A percentile compares a stretch with the other conserved stretches of the same genome.
phyloP scores from a whole-genome alignment of 306 rosid species.

The Hippophae tibetana region DNA sequence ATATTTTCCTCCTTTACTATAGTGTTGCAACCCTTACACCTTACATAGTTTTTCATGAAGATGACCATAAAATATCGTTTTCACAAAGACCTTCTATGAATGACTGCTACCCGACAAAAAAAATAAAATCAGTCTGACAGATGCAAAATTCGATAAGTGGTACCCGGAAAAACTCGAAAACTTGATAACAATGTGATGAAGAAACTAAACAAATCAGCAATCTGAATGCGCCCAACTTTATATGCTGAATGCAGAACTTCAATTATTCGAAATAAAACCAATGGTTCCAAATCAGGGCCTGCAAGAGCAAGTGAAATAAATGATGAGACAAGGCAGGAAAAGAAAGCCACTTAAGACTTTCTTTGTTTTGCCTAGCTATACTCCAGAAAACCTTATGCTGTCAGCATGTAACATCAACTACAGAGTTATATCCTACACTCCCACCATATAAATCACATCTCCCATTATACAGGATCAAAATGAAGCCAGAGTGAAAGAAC shows the following conservation, averaged over 20 bases:
- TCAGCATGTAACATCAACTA: neutral
- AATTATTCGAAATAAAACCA: slow-evolving; percentile 33
- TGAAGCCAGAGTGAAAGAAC: too few species aligned
- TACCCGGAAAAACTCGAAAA: slow-evolving; percentile 60
- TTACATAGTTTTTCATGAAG: too few species aligned
- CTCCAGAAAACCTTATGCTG: neutral
- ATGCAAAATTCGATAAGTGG: slow-evolving; percentile 11
- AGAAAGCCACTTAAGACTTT: neutral
- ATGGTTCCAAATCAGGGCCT: slow-evolving; percentile 68
- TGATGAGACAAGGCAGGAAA: neutral
- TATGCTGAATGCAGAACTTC: slow-evolving; percentile 67
- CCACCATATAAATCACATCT: too few species aligned
- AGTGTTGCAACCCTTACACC: too few species aligned
- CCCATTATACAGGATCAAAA: too few species aligned
- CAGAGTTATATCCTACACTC: too few species aligned
- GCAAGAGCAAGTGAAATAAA: slow-evolving; percentile 17
- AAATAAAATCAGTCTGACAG: slow-evolving; percentile 8
- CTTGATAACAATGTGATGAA: slow-evolving; percentile 49
- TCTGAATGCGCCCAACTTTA: slow-evolving; percentile 40
- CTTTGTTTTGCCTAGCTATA: neutral
- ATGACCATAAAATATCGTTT: too few species aligned
- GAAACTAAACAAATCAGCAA: slow-evolving; percentile 57
- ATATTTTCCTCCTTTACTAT: too few species aligned
- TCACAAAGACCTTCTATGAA: too few species aligned
- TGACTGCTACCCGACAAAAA: neutral